Percentiles rank a stretch among this genome's conserved stretches.
Evolutionary conservation across 2,329 filamentous ascomycete species (phyloP).

Genomic region (Neonectria ditissima): DNA sequence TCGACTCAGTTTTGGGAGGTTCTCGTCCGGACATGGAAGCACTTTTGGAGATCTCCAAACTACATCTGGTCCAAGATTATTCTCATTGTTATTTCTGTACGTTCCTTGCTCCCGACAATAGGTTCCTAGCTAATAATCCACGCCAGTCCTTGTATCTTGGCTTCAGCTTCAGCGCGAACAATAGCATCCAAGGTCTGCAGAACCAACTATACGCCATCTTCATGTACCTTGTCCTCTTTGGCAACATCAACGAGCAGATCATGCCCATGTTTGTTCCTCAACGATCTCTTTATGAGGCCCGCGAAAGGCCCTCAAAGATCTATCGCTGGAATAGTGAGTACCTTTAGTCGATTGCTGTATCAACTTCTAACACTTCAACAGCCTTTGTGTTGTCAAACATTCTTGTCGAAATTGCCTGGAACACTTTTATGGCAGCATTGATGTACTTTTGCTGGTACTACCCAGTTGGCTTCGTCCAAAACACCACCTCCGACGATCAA

Average conservation of each 20-base stretch:
- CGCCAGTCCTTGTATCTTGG: slow-evolving; percentile 69
- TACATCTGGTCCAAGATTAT: slow-evolving; percentile 70
- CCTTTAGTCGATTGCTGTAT: no score
- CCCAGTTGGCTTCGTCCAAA: slow-evolving; percentile 43
- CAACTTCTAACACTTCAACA: no score
- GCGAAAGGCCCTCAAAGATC: slow-evolving; percentile 74
- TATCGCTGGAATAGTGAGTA: slow-evolving; percentile 56
- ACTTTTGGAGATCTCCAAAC: slow-evolving; percentile 58
- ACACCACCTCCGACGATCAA: slow-evolving; percentile 39
- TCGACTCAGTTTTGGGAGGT: slow-evolving; percentile 51
- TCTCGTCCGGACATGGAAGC: slow-evolving; percentile 51
- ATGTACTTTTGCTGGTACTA: slow-evolving; percentile 47
- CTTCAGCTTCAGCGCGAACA: slow-evolving; percentile 71
- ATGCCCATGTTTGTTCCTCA: slow-evolving; percentile 79
- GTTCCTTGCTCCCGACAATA: fast-evolving
- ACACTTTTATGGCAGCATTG: slow-evolving; percentile 37
- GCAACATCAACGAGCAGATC: slow-evolving; percentile 68
- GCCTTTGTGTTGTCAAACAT: slow-evolving; percentile 42
- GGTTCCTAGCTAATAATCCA: neutral
- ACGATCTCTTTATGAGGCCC: slow-evolving; percentile 74
- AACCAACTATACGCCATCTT: slow-evolving; percentile 77
- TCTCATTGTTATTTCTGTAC: slow-evolving; percentile 37
- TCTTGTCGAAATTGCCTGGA: slow-evolving; percentile 41
- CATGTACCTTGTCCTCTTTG: slow-evolving; percentile 77
- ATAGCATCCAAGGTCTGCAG: slow-evolving; percentile 70